Conservation (phyloP, 331 rosid species). For the Acacia pycnantha region DNA sequence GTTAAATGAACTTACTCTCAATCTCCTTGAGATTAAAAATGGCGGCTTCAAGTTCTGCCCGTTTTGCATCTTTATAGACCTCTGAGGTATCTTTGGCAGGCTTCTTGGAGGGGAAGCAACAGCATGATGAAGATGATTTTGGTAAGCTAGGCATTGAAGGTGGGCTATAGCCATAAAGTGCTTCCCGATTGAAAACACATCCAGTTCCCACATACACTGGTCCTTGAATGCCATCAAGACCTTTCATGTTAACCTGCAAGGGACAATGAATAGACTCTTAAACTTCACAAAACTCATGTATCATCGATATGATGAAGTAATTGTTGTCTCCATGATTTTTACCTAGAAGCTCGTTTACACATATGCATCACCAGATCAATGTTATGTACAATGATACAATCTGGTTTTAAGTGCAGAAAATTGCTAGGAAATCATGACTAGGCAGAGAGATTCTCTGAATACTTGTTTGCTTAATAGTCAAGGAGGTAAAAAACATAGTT, state of each 20-base stretch:
- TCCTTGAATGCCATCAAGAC: slow-evolving; percentile 98
- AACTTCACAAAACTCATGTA: not conserved
- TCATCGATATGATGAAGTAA: not conserved
- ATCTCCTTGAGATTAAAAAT: slow-evolving; percentile 90
- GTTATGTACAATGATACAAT: not conserved
- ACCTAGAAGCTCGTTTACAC: not conserved
- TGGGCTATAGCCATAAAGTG: slow-evolving; percentile 97
- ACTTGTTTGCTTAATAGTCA: slow-evolving; percentile 8
- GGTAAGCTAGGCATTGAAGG: slow-evolving; percentile 77
- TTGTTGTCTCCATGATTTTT: slow-evolving; percentile 8
- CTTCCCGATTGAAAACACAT: slow-evolving; percentile 89
- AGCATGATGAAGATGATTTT: slow-evolving; percentile 66
- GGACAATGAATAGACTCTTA: slow-evolving; percentile 21
- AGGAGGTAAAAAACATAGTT: slow-evolving; percentile 15
- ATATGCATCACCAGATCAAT: slow-evolving; percentile 8
- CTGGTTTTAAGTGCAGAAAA: not conserved
- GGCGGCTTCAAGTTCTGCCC: slow-evolving; percentile 96
- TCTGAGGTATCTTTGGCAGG: slow-evolving; percentile 68
- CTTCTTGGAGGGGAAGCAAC: slow-evolving; percentile 91
- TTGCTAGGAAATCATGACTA: not conserved
- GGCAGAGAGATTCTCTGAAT: not conserved
- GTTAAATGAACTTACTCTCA: slow-evolving; percentile 61
- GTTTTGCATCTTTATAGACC: slow-evolving; percentile 74
- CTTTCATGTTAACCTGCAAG: slow-evolving; percentile 97
- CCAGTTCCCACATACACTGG: slow-evolving; percentile 98